Evolutionary conservation across 768 basidiomycete genomes (phyloP).

Genomic region (Panus rudis): DNA sequence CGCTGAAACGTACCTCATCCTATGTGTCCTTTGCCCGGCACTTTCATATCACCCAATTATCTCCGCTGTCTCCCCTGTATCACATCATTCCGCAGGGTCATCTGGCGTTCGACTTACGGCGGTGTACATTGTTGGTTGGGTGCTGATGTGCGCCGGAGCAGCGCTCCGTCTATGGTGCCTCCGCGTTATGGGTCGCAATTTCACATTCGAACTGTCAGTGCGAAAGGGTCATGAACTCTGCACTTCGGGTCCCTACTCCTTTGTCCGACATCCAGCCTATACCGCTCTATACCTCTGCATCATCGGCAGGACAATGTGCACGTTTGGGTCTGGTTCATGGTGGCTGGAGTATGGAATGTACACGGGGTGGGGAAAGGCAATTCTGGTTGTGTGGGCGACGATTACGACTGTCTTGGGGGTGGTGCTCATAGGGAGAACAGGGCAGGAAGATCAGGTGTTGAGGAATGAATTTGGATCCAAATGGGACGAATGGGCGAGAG

Average conservation of each 20-base stretch:
- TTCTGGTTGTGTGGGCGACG: no score
- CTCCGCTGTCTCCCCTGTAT: no score
- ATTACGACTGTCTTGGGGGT: background rate
- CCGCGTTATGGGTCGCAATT: slow-evolving; percentile 1
- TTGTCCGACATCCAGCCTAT: slow-evolving; percentile 18
- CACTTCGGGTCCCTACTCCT: slow-evolving; percentile 14
- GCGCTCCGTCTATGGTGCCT: background rate
- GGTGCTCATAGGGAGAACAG: background rate
- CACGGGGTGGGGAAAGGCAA: background rate
- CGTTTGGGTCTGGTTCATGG: slow-evolving; percentile 4
- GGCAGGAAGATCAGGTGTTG: slow-evolving; percentile 10
- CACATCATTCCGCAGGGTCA: no score
- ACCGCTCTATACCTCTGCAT: slow-evolving; percentile 5
- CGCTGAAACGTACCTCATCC: no score
- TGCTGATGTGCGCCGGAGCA: slow-evolving; percentile 1
- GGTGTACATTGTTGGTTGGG: no score
- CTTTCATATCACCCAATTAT: no score
- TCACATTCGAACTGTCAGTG: slow-evolving; percentile 9
- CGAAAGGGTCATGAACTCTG: slow-evolving; percentile 8
- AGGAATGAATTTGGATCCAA: slow-evolving; percentile 8
- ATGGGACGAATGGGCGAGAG: slow-evolving; percentile 9
- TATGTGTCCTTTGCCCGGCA: no score
- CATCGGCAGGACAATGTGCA: slow-evolving; percentile 4
- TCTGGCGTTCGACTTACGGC: no score
- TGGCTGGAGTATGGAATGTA: slow-evolving; percentile 4